Evolutionary conservation across 1,139 yeast species (phyloP).

Genomic region (Citeromyces hawaiiensis): DNA sequence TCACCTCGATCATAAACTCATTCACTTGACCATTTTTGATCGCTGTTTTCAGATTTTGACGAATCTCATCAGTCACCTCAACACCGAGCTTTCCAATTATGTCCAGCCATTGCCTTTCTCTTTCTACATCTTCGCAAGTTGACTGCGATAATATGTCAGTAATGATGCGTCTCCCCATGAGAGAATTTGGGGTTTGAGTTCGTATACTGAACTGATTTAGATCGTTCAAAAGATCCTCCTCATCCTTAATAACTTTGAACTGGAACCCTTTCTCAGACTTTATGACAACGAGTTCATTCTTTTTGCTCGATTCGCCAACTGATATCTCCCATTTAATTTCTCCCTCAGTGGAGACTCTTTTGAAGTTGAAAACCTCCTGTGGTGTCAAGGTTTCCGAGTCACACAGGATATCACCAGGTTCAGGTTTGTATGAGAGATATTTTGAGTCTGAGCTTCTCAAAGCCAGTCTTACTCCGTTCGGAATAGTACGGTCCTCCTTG

Average conservation of each 20-base stretch:
- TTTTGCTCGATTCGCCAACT: conserved; percentile 6
- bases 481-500: conserved; percentile 4
- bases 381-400: conserved; percentile 24
- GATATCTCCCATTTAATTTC: conserved; percentile 6
- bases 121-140: conserved; percentile 3
- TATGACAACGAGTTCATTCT: conserved; percentile 9
- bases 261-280: conserved; percentile 6
- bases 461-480: conserved; percentile 11
- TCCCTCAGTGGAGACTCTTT: conserved; percentile 1
- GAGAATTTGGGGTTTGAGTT: too few relatives aligned
- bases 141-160: not conserved
- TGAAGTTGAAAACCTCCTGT: conserved; percentile 19
- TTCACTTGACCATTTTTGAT: conserved; percentile 21
- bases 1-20: conserved; percentile 25
- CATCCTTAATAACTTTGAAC: conserved; percentile 12
- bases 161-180: too few relatives aligned
- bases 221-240: conserved; percentile 13
- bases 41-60: conserved; percentile 19
- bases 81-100: conserved; percentile 13
- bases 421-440: conserved; percentile 16
- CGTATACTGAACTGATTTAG: conserved; percentile 3
- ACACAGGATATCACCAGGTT: conserved; percentile 12
- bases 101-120: not conserved
- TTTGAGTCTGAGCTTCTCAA: conserved; percentile 19
- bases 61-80: conserved; percentile 15